phyloP scores from a whole-genome alignment of 495 filamentous ascomycete genomes.

The Trichoderma gamsii region DNA sequence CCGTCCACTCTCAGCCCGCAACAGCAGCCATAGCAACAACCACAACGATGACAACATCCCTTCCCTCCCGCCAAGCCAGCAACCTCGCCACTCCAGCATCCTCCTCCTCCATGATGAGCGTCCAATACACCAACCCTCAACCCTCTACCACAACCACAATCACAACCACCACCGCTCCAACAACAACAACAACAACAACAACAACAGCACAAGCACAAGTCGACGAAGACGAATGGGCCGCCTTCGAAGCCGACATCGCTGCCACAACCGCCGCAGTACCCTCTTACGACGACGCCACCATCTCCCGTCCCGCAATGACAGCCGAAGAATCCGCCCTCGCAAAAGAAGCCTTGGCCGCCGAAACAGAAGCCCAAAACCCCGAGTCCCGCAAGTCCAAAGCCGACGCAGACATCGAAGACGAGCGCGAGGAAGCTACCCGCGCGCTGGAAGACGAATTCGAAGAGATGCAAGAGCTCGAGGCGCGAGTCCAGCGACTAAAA shows the following conservation, averaged over 20 bases:
- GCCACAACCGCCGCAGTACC: slow-evolving; percentile 18
- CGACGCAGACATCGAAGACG: slow-evolving; percentile 55
- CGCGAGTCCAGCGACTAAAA: slow-evolving; percentile 67
- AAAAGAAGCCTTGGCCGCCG: slow-evolving; percentile 49
- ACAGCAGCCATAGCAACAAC: background rate
- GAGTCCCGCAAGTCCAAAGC: slow-evolving; percentile 21
- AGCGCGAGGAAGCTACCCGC: slow-evolving; percentile 78
- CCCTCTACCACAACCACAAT: background rate
- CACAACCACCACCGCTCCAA: slow-evolving; percentile 13
- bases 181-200: background rate
- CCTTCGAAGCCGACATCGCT: slow-evolving; percentile 77
- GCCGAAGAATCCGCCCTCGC: slow-evolving; percentile 67
- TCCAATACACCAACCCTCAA: background rate
- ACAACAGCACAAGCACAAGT: slow-evolving; percentile 28
- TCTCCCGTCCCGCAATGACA: slow-evolving; percentile 64
- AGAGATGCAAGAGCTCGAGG: slow-evolving; percentile 87
- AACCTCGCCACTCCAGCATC: slow-evolving; percentile 4
- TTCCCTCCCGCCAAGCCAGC: slow-evolving; percentile 20
- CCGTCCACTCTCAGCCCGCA: background rate
- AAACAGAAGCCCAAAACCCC: slow-evolving; percentile 47
- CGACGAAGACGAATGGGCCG: slow-evolving; percentile 84
- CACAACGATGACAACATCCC: slow-evolving; percentile 1
- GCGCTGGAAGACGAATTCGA: slow-evolving; percentile 85
- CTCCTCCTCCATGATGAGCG: slow-evolving; percentile 12
- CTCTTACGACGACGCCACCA: slow-evolving; percentile 48